Evolutionary conservation across 108 stramenopile genomes (phyloP).

Genomic region (Asterionellopsis glacialis): DNA sequence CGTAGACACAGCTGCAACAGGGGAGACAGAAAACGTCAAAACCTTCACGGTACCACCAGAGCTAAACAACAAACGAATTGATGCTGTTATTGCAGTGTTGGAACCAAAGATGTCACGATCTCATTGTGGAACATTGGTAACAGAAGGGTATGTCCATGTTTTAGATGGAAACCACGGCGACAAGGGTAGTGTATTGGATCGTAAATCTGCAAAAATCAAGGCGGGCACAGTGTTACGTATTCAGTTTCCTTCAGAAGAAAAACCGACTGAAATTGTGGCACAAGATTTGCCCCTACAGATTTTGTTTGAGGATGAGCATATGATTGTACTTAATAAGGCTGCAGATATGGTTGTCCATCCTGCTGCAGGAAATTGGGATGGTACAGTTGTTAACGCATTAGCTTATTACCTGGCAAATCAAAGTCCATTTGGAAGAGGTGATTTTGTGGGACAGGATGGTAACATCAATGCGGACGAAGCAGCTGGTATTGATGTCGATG

Average conservation of each 20-base stretch:
- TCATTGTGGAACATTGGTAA: constrained; percentile 36
- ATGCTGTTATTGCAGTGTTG: constrained; percentile 33
- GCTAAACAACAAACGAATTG: constrained; percentile 42
- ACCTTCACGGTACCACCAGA: constrained; percentile 1
- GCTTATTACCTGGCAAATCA: constrained; percentile 74
- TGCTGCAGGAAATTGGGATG: constrained; percentile 95
- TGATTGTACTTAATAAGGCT: constrained; percentile 89
- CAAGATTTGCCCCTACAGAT: constrained; percentile 81
- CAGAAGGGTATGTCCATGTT: constrained; percentile 24
- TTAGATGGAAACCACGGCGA: constrained; percentile 11
- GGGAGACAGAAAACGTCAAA: background rate
- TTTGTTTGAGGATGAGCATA: constrained; percentile 89
- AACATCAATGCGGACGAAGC: constrained; percentile 5
- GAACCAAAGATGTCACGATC: constrained; percentile 42
- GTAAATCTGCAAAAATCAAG: constrained; percentile 48
- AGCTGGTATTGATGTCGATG: constrained; percentile 37
- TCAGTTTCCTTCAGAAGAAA: constrained; percentile 15
- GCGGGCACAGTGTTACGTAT: constrained; percentile 29
- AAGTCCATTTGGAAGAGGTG: constrained; percentile 63
- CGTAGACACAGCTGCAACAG: background rate
- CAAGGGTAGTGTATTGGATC: constrained; percentile 11
- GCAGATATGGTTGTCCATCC: constrained; percentile 97
- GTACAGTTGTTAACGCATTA: constrained; percentile 94
- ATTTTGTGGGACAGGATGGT: constrained; percentile 34
- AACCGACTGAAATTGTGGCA: constrained; percentile 62